A percentile compares a stretch with the other conserved stretches of the same genome.
Evolutionary conservation across 495 filamentous ascomycete species (phyloP).

Genomic region (Lophiostoma macrostomum): DNA sequence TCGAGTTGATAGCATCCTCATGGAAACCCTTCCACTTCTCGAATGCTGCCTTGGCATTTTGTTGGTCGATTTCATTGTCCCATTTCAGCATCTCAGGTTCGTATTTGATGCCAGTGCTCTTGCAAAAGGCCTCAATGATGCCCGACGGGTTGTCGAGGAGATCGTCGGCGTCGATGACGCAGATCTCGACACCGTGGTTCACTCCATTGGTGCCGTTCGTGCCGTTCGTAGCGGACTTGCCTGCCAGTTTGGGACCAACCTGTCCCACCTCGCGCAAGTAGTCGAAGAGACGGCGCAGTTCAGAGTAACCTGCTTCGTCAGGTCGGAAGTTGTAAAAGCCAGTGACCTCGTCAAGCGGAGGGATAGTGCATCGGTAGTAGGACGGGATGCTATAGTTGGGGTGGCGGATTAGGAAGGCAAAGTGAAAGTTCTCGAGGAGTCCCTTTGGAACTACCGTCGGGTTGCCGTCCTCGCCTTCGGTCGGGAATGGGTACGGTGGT

Average conservation of each 20-base stretch:
- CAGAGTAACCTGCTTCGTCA: conserved; percentile 82
- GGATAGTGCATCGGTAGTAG: conserved; percentile 94
- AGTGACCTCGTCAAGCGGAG: conserved; percentile 73
- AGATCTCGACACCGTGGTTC: conserved; percentile 58
- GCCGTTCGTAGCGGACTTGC: conserved; percentile 37
- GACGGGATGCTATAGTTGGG: conserved; percentile 81
- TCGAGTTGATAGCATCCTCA: conserved; percentile 83
- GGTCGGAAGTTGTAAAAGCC: conserved; percentile 85
- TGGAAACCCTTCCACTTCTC: conserved; percentile 98
- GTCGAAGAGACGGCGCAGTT: conserved; percentile 81
- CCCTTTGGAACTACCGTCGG: conserved; percentile 77
- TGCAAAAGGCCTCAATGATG: conserved; percentile 74
- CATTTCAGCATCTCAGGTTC: conserved; percentile 72
- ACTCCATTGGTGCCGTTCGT: conserved; percentile 30
- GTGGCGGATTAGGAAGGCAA: conserved; percentile 96
- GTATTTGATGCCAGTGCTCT: conserved; percentile 71
- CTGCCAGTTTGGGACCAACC: conserved; percentile 61
- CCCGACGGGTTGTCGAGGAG: conserved; percentile 75
- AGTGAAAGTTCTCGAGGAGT: conserved; percentile 74
- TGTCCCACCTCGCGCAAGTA: conserved; percentile 62
- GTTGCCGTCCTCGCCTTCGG: conserved; percentile 59
- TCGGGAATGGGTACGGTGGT: conserved; percentile 57
- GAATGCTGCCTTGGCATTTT: conserved; percentile 64
- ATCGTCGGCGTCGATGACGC: conserved; percentile 93
- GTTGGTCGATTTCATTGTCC: conserved; percentile 68